These are phyloP conservation scores for Peronosclerospora sorghi DNA, from an alignment of 352 stramenopile genomes.

Conservation along the genomic window DNA sequence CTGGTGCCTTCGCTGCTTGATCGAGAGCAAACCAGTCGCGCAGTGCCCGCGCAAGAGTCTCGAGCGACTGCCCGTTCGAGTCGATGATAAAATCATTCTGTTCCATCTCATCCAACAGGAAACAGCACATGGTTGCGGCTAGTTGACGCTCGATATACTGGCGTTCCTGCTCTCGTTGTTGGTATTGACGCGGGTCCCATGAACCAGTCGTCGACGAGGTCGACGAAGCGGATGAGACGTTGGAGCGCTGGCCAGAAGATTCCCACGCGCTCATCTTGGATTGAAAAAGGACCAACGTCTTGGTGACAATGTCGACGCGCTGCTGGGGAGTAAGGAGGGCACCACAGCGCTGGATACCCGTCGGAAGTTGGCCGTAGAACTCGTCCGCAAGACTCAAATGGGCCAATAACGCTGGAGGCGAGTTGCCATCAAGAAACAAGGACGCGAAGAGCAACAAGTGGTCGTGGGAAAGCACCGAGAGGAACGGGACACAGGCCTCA, in stretches of 20 bases:
- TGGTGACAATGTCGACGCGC: slow-evolving; percentile 36
- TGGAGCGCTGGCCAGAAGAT: slow-evolving; percentile 13
- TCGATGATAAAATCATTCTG: slow-evolving; percentile 4
- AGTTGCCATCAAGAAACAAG: slow-evolving; percentile 33
- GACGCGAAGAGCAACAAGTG: slow-evolving; percentile 51
- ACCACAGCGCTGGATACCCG: slow-evolving; percentile 25
- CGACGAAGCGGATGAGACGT: slow-evolving; percentile 22
- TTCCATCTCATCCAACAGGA: slow-evolving; percentile 19
- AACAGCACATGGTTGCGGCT: slow-evolving; percentile 18
- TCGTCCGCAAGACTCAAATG: slow-evolving; percentile 22
- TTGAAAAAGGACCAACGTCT: slow-evolving; percentile 34
- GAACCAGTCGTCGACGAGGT: slow-evolving; percentile 19
- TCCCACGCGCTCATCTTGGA: slow-evolving; percentile 31
- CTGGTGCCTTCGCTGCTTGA: slow-evolving; percentile 9
- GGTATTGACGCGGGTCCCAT: slow-evolving; percentile 18
- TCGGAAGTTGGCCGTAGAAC: slow-evolving; percentile 44
- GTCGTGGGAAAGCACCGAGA: slow-evolving; percentile 52
- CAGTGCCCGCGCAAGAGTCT: slow-evolving; percentile 5
- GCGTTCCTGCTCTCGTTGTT: slow-evolving; percentile 27
- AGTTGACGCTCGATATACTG: slow-evolving; percentile 28
- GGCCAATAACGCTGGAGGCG: slow-evolving; percentile 9
- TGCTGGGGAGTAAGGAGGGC: slow-evolving; percentile 30
- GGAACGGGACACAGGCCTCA: slow-evolving; percentile 47
- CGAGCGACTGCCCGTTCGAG: slow-evolving; percentile 1
- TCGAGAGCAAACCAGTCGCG: slow-evolving; percentile 23